Base-by-base conservation (phyloP, 78 protist species). In the Salpingoeca rosetta region DNA sequence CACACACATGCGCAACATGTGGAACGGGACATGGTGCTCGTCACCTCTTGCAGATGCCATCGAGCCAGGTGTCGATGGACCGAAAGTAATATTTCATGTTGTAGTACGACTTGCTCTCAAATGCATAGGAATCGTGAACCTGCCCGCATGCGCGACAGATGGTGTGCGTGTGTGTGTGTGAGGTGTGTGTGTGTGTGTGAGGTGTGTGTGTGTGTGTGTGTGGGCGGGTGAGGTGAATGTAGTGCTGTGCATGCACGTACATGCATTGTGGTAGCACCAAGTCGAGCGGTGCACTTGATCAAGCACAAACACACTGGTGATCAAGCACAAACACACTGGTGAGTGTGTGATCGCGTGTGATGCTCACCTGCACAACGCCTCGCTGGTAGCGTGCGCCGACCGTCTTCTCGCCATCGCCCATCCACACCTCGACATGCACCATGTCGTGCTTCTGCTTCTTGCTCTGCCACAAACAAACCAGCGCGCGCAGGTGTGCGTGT, bases 381-480 rank as follows among this genome's bases (percentile, higher is more conserved):
- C 31, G 74, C 31, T 84, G 87, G 45, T 57, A 76, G 37, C 87
- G 80, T 40, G 87, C 51, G 1, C 87, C 87, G 44, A 82, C 7
- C 22, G 40, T 38, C 80, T 44, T 17, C 17, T 51, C 65, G 22
- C 74, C 74, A 3, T 80, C 45, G 81, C 87, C 87, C 11, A 84
- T 3, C 77, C 35, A 84, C 73, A 84, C n/a, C 41, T 84, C 87
- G 27, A 84, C 81, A 35, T 84, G 87, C 51, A 84, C 87, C 76
- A 74, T 76, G 57, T 76, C 73, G 74, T 84, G 87, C 12, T 12
- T 42, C 41, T 84, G 87, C 65, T n/a, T n/a, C n/a, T n/a, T n/a
- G n/a, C n/a, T n/a, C n/a, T n/a, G n/a, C n/a, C n/a, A n/a, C n/a
- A n/a, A n/a, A n/a, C n/a, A n/a, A n/a, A n/a, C n/a, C n/a, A n/a